Conservation (phyloP, 1,284 basidiomycete genomes). For the Ustilago trichophora region DNA sequence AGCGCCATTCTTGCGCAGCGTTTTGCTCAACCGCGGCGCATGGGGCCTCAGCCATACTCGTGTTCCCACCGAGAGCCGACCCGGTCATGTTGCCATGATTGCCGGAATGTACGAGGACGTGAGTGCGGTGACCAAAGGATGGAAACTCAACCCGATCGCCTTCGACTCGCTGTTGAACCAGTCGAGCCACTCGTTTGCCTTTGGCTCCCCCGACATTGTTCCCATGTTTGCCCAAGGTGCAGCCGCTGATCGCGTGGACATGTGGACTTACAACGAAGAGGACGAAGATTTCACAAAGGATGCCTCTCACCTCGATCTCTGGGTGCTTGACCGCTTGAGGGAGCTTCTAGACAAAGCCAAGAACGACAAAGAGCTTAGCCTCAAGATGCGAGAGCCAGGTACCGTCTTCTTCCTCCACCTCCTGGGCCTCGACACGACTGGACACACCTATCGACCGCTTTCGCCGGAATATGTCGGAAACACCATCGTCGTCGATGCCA, state of each 20-base stretch:
- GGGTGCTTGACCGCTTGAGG: constrained; percentile 78
- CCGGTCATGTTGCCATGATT: constrained; percentile 86
- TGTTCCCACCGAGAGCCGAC: constrained; percentile 87
- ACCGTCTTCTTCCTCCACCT: constrained; percentile 86
- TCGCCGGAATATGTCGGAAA: constrained; percentile 88
- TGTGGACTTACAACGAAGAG: constrained; percentile 80
- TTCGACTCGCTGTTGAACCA: constrained; percentile 91
- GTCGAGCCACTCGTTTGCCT: constrained; percentile 80
- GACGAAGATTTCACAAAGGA: constrained; percentile 73
- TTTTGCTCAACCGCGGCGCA: constrained; percentile 74
- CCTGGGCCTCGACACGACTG: constrained; percentile 85
- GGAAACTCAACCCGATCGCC: constrained; percentile 88
- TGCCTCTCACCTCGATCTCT: constrained; percentile 79
- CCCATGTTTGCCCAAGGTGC: constrained; percentile 87
- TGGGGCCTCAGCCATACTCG: constrained; percentile 87
- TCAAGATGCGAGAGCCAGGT: constrained; percentile 70
- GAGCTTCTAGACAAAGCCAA: constrained; percentile 66
- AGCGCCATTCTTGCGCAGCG: constrained; percentile 80
- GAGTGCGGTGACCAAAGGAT: constrained; percentile 86
- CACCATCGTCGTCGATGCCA: constrained; percentile 80
- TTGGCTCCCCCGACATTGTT: constrained; percentile 87
- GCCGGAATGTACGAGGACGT: constrained; percentile 94
- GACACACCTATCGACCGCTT: constrained; percentile 85
- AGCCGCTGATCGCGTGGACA: constrained; percentile 73
- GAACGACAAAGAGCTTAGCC: constrained; percentile 67